Base-by-base conservation (phyloP, 129 eudicot genomes). In the Lactuca saligna region DNA sequence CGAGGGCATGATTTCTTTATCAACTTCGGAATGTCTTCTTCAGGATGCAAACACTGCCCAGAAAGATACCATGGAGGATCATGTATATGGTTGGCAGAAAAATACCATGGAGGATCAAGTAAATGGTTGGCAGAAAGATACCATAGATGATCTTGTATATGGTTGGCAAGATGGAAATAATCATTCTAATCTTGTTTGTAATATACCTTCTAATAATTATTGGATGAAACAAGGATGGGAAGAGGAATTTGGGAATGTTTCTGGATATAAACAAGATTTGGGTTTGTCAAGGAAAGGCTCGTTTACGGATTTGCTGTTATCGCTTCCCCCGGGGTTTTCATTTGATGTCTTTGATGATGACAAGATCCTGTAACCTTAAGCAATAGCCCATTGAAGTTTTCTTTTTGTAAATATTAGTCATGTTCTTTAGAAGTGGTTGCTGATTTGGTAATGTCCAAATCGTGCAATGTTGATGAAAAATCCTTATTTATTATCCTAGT, bases 201-300 rank as follows among this genome's bases (percentile, higher is more conserved):
- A 65, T 38, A 17, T 46, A 46, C n/a, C 15, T 3, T 12, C 51
- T 12, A n/a, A 46, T 46, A n/a, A 46, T 46, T 46, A 46, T 46
- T 46, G 13, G n/a, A 20, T 9, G n/a, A 25, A 56, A 17, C 25
- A 59, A 42, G 55, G 54, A 20, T 44, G 35, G 37, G 83, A 75
- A 17, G 72, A 35, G 73, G 57, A 32, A 10, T 11, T 42, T n/a
- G 20, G 34, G 57, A 71, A 57, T 35, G 51, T 9, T 50, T 15
- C 54, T 16, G 41, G 73, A 12, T 13, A 8, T 65, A 82, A 75
- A 70, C 77, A 35, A 41, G 42, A 66, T 9, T 56, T 67, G 14
- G 46, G 50, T 38, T 68, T 88, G 81, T 54, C 75, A 4, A 76
- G 89, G 68, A 78, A 41, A 3, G 98, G 84, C 71, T 86, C 96